These are phyloP conservation scores for Pyricularia pennisetigena DNA, from an alignment of 2,329 filamentous ascomycete genomes.

Conservation along the genomic window DNA sequence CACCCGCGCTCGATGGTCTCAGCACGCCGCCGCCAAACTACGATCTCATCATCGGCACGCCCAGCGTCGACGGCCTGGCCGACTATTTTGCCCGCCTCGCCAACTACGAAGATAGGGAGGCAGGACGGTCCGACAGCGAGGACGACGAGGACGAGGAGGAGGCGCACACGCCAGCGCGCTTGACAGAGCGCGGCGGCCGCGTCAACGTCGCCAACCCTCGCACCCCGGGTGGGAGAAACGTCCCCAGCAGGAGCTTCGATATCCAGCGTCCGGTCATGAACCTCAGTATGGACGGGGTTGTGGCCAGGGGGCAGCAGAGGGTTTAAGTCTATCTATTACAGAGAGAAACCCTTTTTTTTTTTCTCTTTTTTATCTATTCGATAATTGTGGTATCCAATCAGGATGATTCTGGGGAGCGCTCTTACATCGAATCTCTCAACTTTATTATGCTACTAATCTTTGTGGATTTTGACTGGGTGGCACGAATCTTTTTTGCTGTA, in stretches of 20 bases:
- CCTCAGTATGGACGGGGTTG: constrained; percentile 21
- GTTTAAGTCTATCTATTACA: background rate
- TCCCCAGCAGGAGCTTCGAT: constrained; percentile 48
- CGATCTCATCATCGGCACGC: constrained; percentile 63
- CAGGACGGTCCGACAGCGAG: constrained; percentile 13
- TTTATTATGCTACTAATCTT: background rate
- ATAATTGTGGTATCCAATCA: background rate
- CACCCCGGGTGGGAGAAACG: constrained; percentile 40
- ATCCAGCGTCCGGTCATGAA: constrained; percentile 33
- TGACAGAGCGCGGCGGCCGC: constrained; percentile 40
- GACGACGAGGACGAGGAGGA: constrained; percentile 25
- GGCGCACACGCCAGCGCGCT: constrained; percentile 24
- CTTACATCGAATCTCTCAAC: background rate
- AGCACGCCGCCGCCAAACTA: constrained; percentile 81
- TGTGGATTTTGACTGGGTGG: background rate
- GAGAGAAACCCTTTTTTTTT: background rate
- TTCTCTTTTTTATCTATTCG: background rate
- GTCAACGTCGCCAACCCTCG: constrained; percentile 49
- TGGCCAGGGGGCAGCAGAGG: constrained; percentile 11
- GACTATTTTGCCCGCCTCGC: constrained; percentile 82
- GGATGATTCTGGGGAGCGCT: background rate
- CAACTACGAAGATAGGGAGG: constrained; percentile 45
- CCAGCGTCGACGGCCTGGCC: constrained; percentile 59
- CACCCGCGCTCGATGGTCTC: constrained; percentile 35
- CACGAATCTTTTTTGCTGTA: background rate